Percentiles rank a stretch among this genome's conserved stretches.
Evolutionary conservation across 2,329 filamentous ascomycete species (phyloP).

Genomic region (Verticillium longisporum): DNA sequence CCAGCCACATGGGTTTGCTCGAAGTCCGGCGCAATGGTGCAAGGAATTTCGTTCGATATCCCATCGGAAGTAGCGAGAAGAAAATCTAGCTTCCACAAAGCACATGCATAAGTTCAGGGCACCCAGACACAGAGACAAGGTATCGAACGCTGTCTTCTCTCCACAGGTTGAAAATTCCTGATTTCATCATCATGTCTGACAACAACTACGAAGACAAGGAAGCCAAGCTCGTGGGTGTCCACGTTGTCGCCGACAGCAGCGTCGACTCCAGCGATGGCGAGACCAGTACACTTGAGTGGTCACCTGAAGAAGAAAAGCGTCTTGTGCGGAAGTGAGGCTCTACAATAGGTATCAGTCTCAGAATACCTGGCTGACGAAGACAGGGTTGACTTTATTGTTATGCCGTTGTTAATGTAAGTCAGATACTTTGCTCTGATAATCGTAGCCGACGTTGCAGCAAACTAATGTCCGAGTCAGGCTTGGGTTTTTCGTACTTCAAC

Average conservation of each 20-base stretch:
- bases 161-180: no score
- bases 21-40: not conserved
- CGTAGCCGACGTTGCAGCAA: not conserved
- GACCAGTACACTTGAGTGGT: slow-evolving; percentile 13
- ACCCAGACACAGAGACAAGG: no score
- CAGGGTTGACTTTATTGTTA: slow-evolving; percentile 36
- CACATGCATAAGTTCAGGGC: no score
- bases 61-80: no score
- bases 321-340: slow-evolving; percentile 19
- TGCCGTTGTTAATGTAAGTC: slow-evolving; percentile 31
- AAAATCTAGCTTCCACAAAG: no score
- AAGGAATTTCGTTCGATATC: not conserved
- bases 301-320: slow-evolving; percentile 18
- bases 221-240: not conserved
- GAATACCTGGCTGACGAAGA: not conserved
- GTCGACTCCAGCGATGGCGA: slow-evolving; percentile 3
- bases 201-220: not conserved
- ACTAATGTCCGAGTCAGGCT: slow-evolving; percentile 13
- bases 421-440: not conserved
- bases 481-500: slow-evolving; percentile 35
- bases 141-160: no score
- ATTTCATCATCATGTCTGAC: not conserved
- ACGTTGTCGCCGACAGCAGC: not conserved
- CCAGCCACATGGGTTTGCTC: not conserved
- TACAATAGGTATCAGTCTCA: not conserved